Evolutionary conservation across 2,329 filamentous ascomycete genomes (phyloP), one percentile per base, ranked within the genome.

Genomic region (Penicillium sp.): DNA sequence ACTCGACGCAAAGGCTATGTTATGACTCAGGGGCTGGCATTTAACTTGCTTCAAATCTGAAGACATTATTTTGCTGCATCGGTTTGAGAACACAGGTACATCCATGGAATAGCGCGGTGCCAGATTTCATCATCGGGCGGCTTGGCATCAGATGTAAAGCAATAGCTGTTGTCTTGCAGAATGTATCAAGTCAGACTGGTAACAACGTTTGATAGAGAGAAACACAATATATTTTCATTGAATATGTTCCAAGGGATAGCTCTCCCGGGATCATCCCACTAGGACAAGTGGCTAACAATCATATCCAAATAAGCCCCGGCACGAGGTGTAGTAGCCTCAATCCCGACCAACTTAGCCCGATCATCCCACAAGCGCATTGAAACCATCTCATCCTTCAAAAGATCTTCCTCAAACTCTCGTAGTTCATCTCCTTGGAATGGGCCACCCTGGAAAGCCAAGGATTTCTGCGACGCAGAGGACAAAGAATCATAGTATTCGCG

Each of bases 321-420:
- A 8, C 69, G 65, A n/a, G 70, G 71, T 3, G 66, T 73, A 2
- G 35, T 55, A 19, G 58, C 56, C 56, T 67, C 60, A 43, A 70
- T 50, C 0, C 61, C 70, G 21, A 61, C 65, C 33, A 74, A 58
- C 56, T 76, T 77, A 1, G 74, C 74, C 9, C 58, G 60, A 63
- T 76, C 74, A 57, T 76, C 75, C 72, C 73, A 77, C 44, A 67
- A 60, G 19, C 75, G 67, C 16, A 76, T 58, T 1, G 65, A 65
- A 9, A 76, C 68, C 69, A 76, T 76, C 7, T 70, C 65, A 46
- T 75, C 66, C 4, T 67, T 64, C 24, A 74, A 62, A 0, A 69
- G 73, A 63, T 76, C 67, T 21, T 60, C 45, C 13, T 70, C 62
- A 21, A 76, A 75, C 6, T 39, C 52, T 16, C 58, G 52, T 1